Evolutionary conservation across 2,329 filamentous ascomycete species (phyloP).

Genomic region (Aspergillus fischeri): DNA sequence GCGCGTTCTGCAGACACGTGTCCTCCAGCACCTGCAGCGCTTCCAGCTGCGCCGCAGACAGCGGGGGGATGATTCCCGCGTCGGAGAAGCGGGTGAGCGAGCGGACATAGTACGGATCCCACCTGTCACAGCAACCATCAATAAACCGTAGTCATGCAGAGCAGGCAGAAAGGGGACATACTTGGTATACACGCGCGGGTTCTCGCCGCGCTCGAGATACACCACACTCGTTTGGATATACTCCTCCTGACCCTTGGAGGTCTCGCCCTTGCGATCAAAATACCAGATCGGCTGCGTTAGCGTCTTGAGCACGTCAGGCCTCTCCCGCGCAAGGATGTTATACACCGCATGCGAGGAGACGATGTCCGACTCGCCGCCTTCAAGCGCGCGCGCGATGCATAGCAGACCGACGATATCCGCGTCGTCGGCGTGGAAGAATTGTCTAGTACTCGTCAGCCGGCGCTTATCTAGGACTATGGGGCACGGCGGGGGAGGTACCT

Average conservation of each 20-base stretch:
- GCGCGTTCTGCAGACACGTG: constrained; percentile 65
- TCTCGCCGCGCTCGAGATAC: constrained; percentile 67
- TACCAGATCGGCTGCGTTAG: constrained; percentile 81
- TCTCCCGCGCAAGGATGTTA: constrained; percentile 70
- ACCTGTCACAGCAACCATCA: constrained; percentile 37
- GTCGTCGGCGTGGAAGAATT: constrained; percentile 85
- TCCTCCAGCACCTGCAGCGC: constrained; percentile 69
- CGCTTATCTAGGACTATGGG: no score
- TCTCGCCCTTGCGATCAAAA: constrained; percentile 87
- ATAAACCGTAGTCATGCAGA: no score
- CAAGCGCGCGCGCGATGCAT: constrained; percentile 71
- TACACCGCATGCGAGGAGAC: constrained; percentile 75
- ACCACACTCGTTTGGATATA: constrained; percentile 70
- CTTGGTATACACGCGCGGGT: constrained; percentile 71
- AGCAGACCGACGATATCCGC: constrained; percentile 78
- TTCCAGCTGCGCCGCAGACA: constrained; percentile 64
- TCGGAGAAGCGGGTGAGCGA: constrained; percentile 72
- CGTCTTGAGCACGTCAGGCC: constrained; percentile 72
- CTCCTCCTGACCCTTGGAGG: constrained; percentile 66
- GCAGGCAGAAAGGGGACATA: constrained; percentile 21
- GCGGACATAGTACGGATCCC: constrained; percentile 84
- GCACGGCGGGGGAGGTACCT: constrained; percentile 32
- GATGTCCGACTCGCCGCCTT: constrained; percentile 82
- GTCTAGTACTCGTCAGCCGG: constrained; percentile 37
- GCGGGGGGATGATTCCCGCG: constrained; percentile 65